Evolutionary conservation across 495 filamentous ascomycete genomes (phyloP), one percentile per base, ranked within the genome.

Genomic region (Tuber indicum): DNA sequence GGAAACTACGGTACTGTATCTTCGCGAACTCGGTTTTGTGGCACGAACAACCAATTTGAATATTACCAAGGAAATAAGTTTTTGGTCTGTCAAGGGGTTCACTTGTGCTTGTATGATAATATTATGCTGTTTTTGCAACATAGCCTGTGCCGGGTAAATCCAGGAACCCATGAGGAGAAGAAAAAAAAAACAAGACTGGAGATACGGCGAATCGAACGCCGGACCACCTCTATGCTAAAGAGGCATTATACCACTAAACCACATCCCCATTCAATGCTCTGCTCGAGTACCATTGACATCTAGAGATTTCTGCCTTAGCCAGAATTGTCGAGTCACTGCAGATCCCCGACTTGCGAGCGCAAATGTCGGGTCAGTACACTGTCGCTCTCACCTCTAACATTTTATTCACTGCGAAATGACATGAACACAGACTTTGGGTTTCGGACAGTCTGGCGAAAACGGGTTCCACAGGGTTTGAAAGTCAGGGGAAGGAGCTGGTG

Each of bases 181-280:
- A 32, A 0, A 14, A 23, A 52, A n/a, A n/a, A 23, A 49, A 49
- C 23, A 49, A 66, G 21, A 71, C 52, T 83, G 83, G 83, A 84
- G 82, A 84, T 75, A 77, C 82, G 80, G 80, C 79, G 83, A 83
- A 84, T 84, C 83, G 83, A 84, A 84, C 83, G 83, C 82, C 83
- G 80, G 82, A 84, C 83, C 83, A 76, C 83, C 82, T 84, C 83
- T 84, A 84, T 84, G 82, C 83, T 84, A 84, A 84, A 84, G 83
- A 84, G 81, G 83, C 78, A 81, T 84, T 84, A 84, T 84, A 80
- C 83, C 83, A 84, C 83, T 84, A 84, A 83, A 83, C 82, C 82
- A 83, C 72, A 78, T 76, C 76, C 76, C 81, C 78, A 52, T 72
- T 71, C 32, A 9, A 1, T 16, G 1, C 0, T 6, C 2, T 6